Conservation (phyloP, 2,329 filamentous ascomycete species). For the Diaporthe capsici region DNA sequence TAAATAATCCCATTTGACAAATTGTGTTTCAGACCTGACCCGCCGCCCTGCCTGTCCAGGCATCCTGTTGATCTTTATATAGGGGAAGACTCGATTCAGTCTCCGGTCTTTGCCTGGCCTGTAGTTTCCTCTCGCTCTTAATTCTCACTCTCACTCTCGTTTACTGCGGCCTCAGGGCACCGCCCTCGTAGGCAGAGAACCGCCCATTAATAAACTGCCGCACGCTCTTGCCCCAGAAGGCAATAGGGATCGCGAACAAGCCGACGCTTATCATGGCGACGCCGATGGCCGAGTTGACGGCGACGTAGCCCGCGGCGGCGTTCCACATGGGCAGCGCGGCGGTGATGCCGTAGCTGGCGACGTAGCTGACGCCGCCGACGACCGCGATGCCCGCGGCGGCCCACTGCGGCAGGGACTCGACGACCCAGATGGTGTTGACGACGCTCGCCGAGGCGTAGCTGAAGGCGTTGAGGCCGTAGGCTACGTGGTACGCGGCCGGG, state of each 20-base stretch:
- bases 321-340: conserved; percentile 41
- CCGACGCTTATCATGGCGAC: conserved; percentile 43
- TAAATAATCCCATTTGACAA: conserved; percentile 6
- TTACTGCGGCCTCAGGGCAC: conserved; percentile 46
- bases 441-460: conserved; percentile 44
- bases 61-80: not conserved
- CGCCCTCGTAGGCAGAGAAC: conserved; percentile 45
- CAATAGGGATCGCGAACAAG: conserved; percentile 45
- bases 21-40: not conserved
- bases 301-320: conserved; percentile 29
- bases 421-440: conserved; percentile 47
- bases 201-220: conserved; percentile 46
- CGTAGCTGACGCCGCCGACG: conserved; percentile 44
- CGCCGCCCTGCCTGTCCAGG: not conserved
- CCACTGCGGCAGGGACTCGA: conserved; percentile 48
- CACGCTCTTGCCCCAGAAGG: conserved; percentile 48
- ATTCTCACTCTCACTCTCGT: not conserved
- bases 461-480: conserved; percentile 45
- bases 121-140: not conserved
- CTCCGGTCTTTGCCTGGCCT: not conserved
- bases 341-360: conserved; percentile 43
- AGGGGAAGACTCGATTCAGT: not conserved
- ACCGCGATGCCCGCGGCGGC: conserved; percentile 45
- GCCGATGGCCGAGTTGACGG: conserved; percentile 42
- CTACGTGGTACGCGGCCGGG: conserved; percentile 36